Base-by-base conservation (phyloP, 2,329 filamentous ascomycete species). In the Sporothrix euskadiensis region DNA sequence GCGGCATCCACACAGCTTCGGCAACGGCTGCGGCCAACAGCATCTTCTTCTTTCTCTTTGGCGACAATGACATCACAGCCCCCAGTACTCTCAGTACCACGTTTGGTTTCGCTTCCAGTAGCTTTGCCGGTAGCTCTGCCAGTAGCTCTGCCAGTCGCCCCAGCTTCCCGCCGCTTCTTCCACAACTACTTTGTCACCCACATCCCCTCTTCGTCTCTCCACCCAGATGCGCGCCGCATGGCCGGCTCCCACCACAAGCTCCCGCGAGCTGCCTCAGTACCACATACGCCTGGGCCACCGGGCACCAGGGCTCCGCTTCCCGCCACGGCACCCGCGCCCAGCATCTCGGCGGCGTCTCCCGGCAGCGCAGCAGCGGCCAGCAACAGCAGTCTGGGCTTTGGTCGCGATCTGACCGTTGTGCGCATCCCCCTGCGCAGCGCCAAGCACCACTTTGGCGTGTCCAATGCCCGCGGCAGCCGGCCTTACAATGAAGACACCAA, bases 101-200 rank as follows among this genome's bases (percentile, higher is more conserved):
- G 49, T 26, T 19, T 39, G 16, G 9, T 49, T 7, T 44, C 71
- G 4, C n/a, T 35, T 7, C 44, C 41, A 12, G 30, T 35, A 5
- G 16, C 54, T 7, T 7, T n/a, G 30, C 57, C 61, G 1, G 14
- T 35, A 16, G 16, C 54, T 7, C 8, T n/a, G 30, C 57, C 61
- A 3, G 14, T 35, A 10, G 39, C 35, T 22, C 9, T 68, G 32
- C 47, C 66, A 54, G 26, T 41, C 19, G 30, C 47, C 16, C 66
- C 74, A 2, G 39, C 74, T 1, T 56, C 65, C 10, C 76, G 74
- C 9, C 75, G 76, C n/a, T 59, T 54, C 75, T 98, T 98, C 82
- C 94, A 98, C 84, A 94, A 97, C 78, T 98, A 99, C 85, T 99
- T 99, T 82, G 93, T 98, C 74, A 97, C 96, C 9, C 94, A 98